Conservation (phyloP, 805 yeast species). For the Brettanomyces sp. region DNA sequence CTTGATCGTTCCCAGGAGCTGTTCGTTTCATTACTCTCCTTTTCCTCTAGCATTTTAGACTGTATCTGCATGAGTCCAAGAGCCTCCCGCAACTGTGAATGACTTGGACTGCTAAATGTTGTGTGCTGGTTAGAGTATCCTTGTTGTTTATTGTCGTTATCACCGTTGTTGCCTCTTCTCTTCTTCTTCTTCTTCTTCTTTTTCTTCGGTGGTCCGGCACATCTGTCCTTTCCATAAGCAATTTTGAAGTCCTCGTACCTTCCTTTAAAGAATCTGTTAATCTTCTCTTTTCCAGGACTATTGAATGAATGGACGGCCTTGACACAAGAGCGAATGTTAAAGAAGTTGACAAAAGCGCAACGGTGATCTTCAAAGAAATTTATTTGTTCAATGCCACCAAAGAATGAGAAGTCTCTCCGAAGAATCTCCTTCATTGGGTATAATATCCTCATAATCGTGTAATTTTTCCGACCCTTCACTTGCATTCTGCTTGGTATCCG, state of each 20-base stretch:
- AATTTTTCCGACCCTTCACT: slow-evolving; percentile 2
- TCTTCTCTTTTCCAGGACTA: slow-evolving; percentile 20
- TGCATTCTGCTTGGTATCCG: neutral
- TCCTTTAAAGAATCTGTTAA: slow-evolving; percentile 31
- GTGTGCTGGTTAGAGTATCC: neutral
- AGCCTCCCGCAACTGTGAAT: slow-evolving; percentile 4
- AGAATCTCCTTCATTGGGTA: slow-evolving; percentile 42
- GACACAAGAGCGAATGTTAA: slow-evolving; percentile 55
- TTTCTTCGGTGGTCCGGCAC: slow-evolving; percentile 62
- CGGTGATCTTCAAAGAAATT: slow-evolving; percentile 59
- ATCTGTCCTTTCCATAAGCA: slow-evolving; percentile 63
- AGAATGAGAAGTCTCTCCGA: slow-evolving; percentile 49
- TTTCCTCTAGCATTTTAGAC: slow-evolving; percentile 6
- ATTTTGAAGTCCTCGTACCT: slow-evolving; percentile 49
- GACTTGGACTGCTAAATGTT: neutral
- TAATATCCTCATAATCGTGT: slow-evolving; percentile 1
- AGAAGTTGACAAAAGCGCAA: slow-evolving; percentile 69
- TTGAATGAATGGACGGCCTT: slow-evolving; percentile 53
- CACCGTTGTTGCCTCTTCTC: slow-evolving; percentile 14
- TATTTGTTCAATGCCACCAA: slow-evolving; percentile 71
- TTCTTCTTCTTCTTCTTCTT: slow-evolving; percentile 31
- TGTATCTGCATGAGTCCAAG: slow-evolving; percentile 9
- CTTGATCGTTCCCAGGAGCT: no score
- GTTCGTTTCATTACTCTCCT: neutral
- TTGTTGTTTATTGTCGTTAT: neutral